A percentile compares a stretch with the other conserved stretches of the same genome.
These are phyloP conservation scores for Pouteria campechiana DNA, from an alignment of 179 eudicot species.

Conservation along the genomic window DNA sequence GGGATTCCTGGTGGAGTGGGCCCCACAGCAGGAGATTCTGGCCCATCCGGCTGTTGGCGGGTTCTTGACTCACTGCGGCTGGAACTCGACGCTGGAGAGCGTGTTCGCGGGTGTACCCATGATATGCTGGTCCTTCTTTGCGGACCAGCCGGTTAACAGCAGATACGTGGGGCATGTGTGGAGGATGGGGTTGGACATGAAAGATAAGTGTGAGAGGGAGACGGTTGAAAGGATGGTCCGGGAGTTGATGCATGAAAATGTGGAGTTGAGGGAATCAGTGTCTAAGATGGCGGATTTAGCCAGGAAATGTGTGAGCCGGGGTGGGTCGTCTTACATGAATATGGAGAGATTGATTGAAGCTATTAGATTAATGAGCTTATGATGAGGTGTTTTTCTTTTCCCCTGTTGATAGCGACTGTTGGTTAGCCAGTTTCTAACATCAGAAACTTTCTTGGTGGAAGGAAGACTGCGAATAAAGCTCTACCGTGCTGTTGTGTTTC, in stretches of 20 bases:
- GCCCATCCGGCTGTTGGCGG: conserved; percentile 2
- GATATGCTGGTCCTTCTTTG: background rate
- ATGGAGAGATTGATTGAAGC: background rate
- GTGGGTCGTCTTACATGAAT: conserved; percentile 1
- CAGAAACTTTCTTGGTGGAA: no score
- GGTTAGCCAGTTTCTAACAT: no score
- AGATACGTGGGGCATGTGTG: background rate
- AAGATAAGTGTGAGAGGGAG: conserved; percentile 1
- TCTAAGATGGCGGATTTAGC: background rate
- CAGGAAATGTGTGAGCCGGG: background rate
- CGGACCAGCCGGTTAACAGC: background rate
- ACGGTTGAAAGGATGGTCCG: background rate
- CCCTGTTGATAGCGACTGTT: no score
- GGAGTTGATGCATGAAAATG: background rate
- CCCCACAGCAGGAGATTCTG: conserved; percentile 1
- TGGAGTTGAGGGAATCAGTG: background rate
- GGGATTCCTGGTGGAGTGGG: conserved; percentile 1
- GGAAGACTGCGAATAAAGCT: no score
- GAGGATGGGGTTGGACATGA: conserved; percentile 6
- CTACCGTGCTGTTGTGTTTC: no score
- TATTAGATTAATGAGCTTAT: background rate
- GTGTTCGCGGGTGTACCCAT: conserved; percentile 2
- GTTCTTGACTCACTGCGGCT: conserved; percentile 1
- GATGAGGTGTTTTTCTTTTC: no score
- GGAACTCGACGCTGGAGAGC: conserved; percentile 3